Evolutionary conservation across 805 yeast species (phyloP).

Genomic region (Saturnispora dispora): DNA sequence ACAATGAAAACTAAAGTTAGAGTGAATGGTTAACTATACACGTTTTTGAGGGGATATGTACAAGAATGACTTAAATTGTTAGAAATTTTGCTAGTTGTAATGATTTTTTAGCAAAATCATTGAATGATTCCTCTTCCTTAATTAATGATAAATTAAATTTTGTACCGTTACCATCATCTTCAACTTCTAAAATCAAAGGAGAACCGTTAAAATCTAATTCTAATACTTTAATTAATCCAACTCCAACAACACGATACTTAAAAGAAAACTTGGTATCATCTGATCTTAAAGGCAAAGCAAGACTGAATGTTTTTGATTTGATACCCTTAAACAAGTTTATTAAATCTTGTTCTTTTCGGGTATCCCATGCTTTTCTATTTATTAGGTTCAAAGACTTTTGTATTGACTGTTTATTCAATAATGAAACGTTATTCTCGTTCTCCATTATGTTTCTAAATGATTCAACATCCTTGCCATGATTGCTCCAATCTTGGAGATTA

Average conservation of each 20-base stretch:
- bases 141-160: slow-evolving; percentile 3
- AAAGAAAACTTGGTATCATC: not conserved
- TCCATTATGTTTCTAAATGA: not conserved
- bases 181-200: slow-evolving; percentile 22
- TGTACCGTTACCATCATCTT: slow-evolving; percentile 15
- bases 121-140: slow-evolving; percentile 2
- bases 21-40: not conserved
- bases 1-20: not conserved
- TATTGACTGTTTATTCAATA: slow-evolving; percentile 16
- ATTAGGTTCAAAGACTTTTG: slow-evolving; percentile 18
- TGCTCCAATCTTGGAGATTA: slow-evolving; percentile 14
- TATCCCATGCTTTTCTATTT: slow-evolving; percentile 16
- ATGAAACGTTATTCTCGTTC: slow-evolving; percentile 11
- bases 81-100: slow-evolving; percentile 2
- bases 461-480: slow-evolving; percentile 6
- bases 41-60: not conserved
- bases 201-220: slow-evolving; percentile 22
- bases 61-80: not conserved
- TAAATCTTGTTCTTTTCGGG: slow-evolving; percentile 10
- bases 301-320: slow-evolving; percentile 8
- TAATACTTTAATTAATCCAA: slow-evolving; percentile 20
- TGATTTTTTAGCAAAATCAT: not conserved
- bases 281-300: not conserved
- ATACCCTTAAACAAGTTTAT: slow-evolving; percentile 7
- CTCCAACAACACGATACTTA: slow-evolving; percentile 11